These are phyloP conservation scores for Daphne laureola DNA, from an alignment of 441 rosid genomes.

Conservation along the genomic window DNA sequence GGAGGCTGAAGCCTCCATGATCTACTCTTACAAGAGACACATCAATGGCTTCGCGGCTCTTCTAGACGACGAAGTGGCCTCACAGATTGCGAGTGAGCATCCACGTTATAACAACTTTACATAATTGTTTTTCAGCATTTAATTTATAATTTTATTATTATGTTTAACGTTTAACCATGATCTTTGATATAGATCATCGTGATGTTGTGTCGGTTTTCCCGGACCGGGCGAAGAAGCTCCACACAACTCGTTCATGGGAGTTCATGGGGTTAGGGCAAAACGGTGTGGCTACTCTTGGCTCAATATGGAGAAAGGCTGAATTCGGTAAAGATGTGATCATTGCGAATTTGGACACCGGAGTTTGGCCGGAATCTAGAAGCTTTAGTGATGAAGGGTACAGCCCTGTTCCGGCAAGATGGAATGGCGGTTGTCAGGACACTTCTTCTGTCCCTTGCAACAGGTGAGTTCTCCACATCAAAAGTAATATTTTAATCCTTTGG, in stretches of 20 bases:
- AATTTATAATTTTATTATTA: not conserved
- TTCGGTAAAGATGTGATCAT: constrained; percentile 54
- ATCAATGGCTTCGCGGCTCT: constrained; percentile 60
- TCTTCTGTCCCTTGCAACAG: constrained; percentile 52
- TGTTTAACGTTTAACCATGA: too few species aligned
- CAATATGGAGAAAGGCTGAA: constrained; percentile 38
- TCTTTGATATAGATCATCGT: constrained; percentile 35
- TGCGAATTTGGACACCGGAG: constrained; percentile 64
- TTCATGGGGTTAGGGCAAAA: constrained; percentile 38
- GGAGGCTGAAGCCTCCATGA: constrained; percentile 40
- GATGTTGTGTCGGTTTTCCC: constrained; percentile 39
- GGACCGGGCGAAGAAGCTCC: constrained; percentile 30
- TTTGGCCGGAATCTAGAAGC: constrained; percentile 78
- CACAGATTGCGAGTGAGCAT: constrained; percentile 37
- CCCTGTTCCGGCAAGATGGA: constrained; percentile 53
- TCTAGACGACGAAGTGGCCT: constrained; percentile 48
- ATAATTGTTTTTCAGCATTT: not conserved
- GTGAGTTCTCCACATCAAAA: constrained; percentile 11
- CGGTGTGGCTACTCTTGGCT: constrained; percentile 18
- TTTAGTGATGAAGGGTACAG: constrained; percentile 57
- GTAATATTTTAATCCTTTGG: too few species aligned
- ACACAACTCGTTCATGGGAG: constrained; percentile 64
- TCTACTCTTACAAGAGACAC: constrained; percentile 37
- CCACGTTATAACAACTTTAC: too few species aligned
- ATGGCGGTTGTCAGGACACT: constrained; percentile 40